Evolutionary conservation across 2,329 filamentous ascomycete genomes (phyloP).

Genomic region (Cytospora schulzeri): DNA sequence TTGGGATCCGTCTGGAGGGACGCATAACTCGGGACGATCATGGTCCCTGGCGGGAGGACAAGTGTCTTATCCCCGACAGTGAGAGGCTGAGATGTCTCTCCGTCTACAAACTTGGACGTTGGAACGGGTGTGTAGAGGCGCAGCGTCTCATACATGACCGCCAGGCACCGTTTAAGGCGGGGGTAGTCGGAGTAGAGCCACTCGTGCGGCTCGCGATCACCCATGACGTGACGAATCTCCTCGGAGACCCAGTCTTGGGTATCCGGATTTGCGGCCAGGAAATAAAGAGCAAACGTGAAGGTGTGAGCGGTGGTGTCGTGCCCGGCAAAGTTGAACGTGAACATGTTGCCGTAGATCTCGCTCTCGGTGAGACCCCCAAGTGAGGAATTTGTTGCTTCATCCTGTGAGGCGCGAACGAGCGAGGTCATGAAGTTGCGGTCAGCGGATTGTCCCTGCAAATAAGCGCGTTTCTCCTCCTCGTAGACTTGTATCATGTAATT

Average conservation of each 20-base stretch:
- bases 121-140: conserved; percentile 20
- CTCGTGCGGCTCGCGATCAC: conserved; percentile 27
- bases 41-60: neutral
- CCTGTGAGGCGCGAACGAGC: conserved; percentile 14
- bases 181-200: conserved; percentile 31
- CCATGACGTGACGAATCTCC: conserved; percentile 38
- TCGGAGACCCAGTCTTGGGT: conserved; percentile 48
- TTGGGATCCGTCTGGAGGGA: conserved; percentile 6
- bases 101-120: conserved; percentile 11
- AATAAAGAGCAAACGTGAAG: conserved; percentile 44
- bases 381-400: neutral
- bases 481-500: conserved; percentile 36
- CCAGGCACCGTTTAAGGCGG: conserved; percentile 31
- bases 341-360: conserved; percentile 54
- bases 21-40: conserved; percentile 10
- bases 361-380: conserved; percentile 37
- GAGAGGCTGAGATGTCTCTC: neutral
- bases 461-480: conserved; percentile 34
- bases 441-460: neutral
- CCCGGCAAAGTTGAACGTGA: conserved; percentile 52
- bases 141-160: conserved; percentile 29
- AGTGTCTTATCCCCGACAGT: conserved; percentile 25
- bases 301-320: conserved; percentile 54
- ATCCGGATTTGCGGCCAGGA: conserved; percentile 46
- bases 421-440: conserved; percentile 12